Evolutionary conservation across 768 basidiomycete genomes (phyloP).

Genomic region (Suillus tomentosus): DNA sequence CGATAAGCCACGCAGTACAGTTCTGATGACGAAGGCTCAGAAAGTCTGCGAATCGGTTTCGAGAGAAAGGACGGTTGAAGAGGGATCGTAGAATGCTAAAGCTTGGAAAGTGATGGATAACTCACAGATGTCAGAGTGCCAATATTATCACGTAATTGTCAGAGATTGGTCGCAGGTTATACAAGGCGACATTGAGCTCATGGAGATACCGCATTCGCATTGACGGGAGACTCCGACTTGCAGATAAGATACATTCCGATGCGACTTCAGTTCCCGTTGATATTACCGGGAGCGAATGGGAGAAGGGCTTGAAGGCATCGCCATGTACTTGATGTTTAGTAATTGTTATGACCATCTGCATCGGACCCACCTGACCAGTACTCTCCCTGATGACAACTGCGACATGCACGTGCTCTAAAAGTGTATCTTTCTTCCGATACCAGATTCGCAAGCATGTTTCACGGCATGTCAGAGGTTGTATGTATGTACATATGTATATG

Average conservation of each 20-base stretch:
- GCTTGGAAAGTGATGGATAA: background rate
- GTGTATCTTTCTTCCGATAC: background rate
- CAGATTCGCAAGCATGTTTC: background rate
- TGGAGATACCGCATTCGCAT: background rate
- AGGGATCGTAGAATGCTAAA: background rate
- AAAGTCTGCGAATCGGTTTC: background rate
- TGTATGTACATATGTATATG: background rate
- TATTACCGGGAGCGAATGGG: background rate
- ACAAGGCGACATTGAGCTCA: background rate
- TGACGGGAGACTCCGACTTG: background rate
- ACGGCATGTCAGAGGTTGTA: background rate
- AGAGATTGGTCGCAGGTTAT: background rate
- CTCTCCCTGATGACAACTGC: background rate
- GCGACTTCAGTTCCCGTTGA: background rate
- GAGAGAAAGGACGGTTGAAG: background rate
- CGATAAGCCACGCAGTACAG: background rate
- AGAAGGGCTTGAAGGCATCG: background rate
- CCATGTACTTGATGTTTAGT: background rate
- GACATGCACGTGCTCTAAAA: background rate
- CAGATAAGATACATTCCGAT: background rate
- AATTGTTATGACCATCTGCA: background rate
- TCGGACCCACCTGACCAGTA: background rate
- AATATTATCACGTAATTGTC: background rate
- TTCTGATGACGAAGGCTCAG: background rate
- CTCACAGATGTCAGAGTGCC: background rate